phyloP scores from a whole-genome alignment of 257 asterid species.

The Solanum clarkiae region DNA sequence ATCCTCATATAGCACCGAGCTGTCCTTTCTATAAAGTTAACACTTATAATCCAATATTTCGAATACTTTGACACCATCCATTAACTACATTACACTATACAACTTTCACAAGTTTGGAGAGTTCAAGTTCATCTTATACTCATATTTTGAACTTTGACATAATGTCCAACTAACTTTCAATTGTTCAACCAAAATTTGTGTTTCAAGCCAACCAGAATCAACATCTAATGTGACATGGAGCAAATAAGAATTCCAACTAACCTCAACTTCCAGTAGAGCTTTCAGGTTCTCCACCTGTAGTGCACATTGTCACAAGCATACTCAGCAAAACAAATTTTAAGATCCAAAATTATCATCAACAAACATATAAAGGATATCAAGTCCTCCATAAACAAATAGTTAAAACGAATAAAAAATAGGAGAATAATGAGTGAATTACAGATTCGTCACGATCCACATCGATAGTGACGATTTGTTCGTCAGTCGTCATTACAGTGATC shows the following conservation, averaged over 20 bases:
- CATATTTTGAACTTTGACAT: background rate
- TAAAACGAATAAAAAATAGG: background rate
- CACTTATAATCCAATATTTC: background rate
- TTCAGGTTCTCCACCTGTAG: constrained; percentile 92
- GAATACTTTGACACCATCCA: background rate
- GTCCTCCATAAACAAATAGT: background rate
- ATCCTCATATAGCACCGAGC: background rate
- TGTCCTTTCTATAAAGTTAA: background rate
- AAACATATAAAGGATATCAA: background rate
- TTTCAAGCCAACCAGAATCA: background rate
- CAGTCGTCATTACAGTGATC: constrained; percentile 94
- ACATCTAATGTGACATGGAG: background rate
- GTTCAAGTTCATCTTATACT: background rate
- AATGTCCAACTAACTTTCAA: background rate
- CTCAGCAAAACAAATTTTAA: background rate
- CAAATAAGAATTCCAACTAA: constrained; percentile 5
- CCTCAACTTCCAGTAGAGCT: constrained; percentile 98
- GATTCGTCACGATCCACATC: constrained; percentile 92
- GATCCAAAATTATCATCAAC: background rate
- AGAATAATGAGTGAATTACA: constrained; percentile 23
- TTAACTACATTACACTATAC: background rate
- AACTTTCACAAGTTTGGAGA: background rate
- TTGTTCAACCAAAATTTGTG: background rate
- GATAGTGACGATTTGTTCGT: constrained; percentile 71
- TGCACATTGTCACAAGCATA: background rate